Conservation (phyloP, 1,139 yeast genomes). For the Geotrichum citri-aurantii region DNA sequence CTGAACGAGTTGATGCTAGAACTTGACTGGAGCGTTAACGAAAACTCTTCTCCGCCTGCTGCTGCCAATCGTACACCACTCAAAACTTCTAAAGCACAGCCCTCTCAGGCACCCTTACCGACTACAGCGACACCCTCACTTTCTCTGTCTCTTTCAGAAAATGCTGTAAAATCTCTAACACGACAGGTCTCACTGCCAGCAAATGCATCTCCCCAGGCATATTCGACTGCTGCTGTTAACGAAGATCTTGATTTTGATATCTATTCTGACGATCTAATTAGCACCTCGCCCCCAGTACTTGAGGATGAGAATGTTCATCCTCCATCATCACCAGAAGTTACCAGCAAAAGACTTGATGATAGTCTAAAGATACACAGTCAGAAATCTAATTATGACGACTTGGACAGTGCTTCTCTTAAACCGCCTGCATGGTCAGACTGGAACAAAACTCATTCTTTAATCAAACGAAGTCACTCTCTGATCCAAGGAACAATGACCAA, state of each 20-base stretch:
- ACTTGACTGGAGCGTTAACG: constrained; percentile 13
- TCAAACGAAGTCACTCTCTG: background rate
- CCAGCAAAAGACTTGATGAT: background rate
- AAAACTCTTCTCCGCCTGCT: background rate
- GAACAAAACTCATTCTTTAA: background rate
- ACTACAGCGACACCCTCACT: background rate
- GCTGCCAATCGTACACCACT: background rate
- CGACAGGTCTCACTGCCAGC: background rate
- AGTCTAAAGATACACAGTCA: background rate
- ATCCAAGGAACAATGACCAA: background rate
- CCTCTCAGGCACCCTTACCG: background rate
- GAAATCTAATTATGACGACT: background rate
- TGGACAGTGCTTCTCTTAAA: background rate
- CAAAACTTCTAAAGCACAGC: background rate
- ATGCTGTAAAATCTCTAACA: background rate
- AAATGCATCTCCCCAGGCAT: background rate
- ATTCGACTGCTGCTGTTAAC: background rate
- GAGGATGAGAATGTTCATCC: background rate
- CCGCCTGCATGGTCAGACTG: background rate
- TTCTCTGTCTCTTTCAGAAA: background rate
- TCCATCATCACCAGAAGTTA: background rate
- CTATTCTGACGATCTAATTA: background rate
- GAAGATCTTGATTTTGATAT: background rate
- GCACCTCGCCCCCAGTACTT: background rate
- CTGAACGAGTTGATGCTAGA: constrained; percentile 11